Conservation (phyloP, 2,329 filamentous ascomycete species). For the Coniella lustricola region DNA sequence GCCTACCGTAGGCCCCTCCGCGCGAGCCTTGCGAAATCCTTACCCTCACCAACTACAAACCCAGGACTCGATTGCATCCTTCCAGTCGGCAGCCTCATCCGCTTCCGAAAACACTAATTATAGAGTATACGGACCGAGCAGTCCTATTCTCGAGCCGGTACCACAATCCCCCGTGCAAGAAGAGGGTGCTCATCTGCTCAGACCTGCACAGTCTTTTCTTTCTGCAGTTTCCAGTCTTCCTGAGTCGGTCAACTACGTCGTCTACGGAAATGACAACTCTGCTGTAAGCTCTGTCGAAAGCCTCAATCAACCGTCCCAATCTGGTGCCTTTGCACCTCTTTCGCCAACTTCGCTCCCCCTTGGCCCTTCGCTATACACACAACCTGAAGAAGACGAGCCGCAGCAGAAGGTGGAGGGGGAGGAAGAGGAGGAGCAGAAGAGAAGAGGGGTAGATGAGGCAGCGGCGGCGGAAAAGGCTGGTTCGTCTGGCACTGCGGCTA, state of each 20-base stretch:
- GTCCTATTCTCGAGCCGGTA: conserved; percentile 20
- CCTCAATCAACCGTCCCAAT: conserved; percentile 20
- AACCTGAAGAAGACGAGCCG: conserved; percentile 1
- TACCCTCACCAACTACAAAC: conserved; percentile 9
- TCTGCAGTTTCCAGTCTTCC: conserved; percentile 33
- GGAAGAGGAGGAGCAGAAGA: neutral
- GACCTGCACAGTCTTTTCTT: conserved; percentile 24
- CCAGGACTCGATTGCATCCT: conserved; percentile 9
- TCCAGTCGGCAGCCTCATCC: conserved; percentile 29
- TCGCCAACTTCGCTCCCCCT: neutral
- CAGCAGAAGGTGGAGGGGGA: neutral
- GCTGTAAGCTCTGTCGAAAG: conserved; percentile 34
- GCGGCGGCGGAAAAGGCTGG: conserved; percentile 21
- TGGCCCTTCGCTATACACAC: conserved; percentile 1
- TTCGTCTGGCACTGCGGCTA: conserved; percentile 31
- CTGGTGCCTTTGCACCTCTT: conserved; percentile 12
- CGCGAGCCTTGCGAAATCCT: conserved; percentile 5
- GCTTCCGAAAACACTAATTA: conserved; percentile 42
- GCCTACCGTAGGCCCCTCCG: neutral
- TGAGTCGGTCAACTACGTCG: conserved; percentile 41
- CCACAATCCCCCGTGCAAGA: conserved; percentile 6
- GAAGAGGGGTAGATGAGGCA: neutral
- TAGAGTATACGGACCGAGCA: conserved; percentile 38
- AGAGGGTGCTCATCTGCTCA: conserved; percentile 8
- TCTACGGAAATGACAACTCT: conserved; percentile 35